These are phyloP conservation scores for Hericium coralloides DNA, from an alignment of 768 basidiomycete genomes.

Conservation along the genomic window DNA sequence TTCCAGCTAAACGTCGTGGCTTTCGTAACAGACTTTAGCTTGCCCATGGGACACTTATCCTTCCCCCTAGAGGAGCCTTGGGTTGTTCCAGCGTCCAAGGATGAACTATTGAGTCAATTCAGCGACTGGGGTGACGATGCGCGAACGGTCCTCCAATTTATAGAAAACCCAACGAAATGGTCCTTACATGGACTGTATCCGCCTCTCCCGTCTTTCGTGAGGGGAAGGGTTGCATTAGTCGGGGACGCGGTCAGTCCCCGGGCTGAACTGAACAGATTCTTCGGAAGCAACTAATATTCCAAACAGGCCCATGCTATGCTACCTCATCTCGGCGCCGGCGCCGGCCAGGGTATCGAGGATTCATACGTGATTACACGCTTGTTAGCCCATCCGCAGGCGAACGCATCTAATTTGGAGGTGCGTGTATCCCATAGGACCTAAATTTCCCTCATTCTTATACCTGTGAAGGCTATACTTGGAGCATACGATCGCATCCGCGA, in stretches of 20 bases:
- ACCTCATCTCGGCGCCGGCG: conserved; percentile 50
- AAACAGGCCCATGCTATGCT: conserved; percentile 45
- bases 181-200: conserved; percentile 40
- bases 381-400: conserved; percentile 34
- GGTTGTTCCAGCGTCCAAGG: conserved; percentile 31
- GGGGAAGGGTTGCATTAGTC: conserved; percentile 37
- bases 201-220: conserved; percentile 34
- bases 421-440: conserved; percentile 3
- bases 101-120: conserved; percentile 36
- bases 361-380: conserved; percentile 37
- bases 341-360: conserved; percentile 54
- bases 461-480: conserved; percentile 32
- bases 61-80: conserved; percentile 18
- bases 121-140: conserved; percentile 40
- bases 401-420: conserved; percentile 32
- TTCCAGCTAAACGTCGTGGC: background rate
- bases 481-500: conserved; percentile 37
- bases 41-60: background rate
- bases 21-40: background rate
- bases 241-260: conserved; percentile 35
- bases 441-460: background rate
- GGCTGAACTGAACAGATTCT: background rate
- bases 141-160: conserved; percentile 29
- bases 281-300: background rate
- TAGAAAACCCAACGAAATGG: conserved; percentile 42